A percentile compares a stretch with the other conserved stretches of the same genome.
Evolutionary conservation across 306 rosid species (phyloP).

Genomic region (Ormosia emarginata): DNA sequence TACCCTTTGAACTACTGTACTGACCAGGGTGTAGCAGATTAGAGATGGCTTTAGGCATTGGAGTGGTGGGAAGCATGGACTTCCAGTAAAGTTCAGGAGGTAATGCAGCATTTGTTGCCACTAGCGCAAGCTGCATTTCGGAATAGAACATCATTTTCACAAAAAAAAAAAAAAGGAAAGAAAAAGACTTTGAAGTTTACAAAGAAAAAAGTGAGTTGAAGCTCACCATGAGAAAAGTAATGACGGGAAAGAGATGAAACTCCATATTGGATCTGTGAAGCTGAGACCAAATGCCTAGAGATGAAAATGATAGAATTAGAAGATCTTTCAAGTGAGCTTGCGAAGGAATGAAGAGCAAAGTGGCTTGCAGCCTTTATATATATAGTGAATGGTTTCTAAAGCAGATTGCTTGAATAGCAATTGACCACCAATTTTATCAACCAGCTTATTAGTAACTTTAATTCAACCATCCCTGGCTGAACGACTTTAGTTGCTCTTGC

Average conservation of each 20-base stretch:
- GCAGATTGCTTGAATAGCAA: not conserved
- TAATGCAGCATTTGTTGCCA: slow-evolving; percentile 48
- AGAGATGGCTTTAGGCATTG: slow-evolving; percentile 50
- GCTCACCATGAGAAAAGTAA: slow-evolving; percentile 49
- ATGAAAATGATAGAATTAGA: not conserved
- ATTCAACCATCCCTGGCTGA: slow-evolving; percentile 52
- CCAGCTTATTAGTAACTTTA: slow-evolving; percentile 7
- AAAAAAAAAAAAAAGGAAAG: not conserved
- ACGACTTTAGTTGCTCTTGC: slow-evolving; percentile 24
- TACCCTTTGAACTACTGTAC: not conserved
- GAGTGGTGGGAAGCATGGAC: slow-evolving; percentile 52
- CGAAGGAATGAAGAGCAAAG: not conserved
- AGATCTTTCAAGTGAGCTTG: slow-evolving; percentile 2
- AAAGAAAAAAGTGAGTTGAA: not conserved
- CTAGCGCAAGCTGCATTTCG: slow-evolving; percentile 35
- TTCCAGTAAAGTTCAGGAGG: slow-evolving; percentile 59
- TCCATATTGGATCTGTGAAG: slow-evolving; percentile 33
- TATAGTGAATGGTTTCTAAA: not conserved
- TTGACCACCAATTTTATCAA: slow-evolving; percentile 1
- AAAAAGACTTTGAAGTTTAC: not conserved
- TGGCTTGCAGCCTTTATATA: slow-evolving; percentile 3
- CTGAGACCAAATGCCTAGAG: not conserved
- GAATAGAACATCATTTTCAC: not conserved
- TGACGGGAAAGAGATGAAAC: slow-evolving; percentile 30
- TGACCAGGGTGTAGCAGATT: slow-evolving; percentile 49